A percentile compares a stretch with the other conserved stretches of the same genome.
phyloP scores from a whole-genome alignment of 371 early-diverging fungal species.

The Phascolomyces articulosus region DNA sequence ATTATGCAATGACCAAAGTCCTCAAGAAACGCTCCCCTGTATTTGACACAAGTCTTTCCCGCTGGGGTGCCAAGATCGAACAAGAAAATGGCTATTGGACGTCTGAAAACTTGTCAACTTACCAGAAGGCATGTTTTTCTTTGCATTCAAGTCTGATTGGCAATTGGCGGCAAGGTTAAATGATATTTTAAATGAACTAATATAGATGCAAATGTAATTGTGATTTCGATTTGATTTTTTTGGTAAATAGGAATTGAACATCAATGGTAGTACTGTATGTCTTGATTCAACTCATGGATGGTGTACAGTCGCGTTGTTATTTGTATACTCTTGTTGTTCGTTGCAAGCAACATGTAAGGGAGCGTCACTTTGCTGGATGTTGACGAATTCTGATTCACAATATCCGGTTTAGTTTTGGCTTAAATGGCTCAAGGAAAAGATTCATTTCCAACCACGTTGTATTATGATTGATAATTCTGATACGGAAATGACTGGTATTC shows the following conservation, averaged over 20 bases:
- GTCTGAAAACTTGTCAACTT: neutral
- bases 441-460: neutral
- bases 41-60: neutral
- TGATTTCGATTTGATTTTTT: neutral
- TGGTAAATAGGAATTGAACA: neutral
- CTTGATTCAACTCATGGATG: conserved; percentile 4
- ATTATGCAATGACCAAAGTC: neutral
- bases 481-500: conserved; percentile 10
- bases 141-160: conserved; percentile 9
- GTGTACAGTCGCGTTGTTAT: neutral
- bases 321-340: conserved; percentile 3
- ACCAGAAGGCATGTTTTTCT: conserved; percentile 12
- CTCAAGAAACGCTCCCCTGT: neutral
- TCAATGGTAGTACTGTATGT: neutral
- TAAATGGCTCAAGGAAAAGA: conserved; percentile 6
- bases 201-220: neutral
- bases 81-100: neutral
- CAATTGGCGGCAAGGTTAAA: conserved; percentile 6
- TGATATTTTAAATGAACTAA: neutral
- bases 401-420: conserved; percentile 1
- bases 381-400: conserved; percentile 8
- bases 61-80: neutral
- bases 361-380: conserved; percentile 11
- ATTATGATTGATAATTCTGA: conserved; percentile 15
- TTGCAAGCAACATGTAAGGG: conserved; percentile 7